Base-by-base conservation (phyloP, 148 eudicot genomes). In the Heliamphora exappendiculata region DNA sequence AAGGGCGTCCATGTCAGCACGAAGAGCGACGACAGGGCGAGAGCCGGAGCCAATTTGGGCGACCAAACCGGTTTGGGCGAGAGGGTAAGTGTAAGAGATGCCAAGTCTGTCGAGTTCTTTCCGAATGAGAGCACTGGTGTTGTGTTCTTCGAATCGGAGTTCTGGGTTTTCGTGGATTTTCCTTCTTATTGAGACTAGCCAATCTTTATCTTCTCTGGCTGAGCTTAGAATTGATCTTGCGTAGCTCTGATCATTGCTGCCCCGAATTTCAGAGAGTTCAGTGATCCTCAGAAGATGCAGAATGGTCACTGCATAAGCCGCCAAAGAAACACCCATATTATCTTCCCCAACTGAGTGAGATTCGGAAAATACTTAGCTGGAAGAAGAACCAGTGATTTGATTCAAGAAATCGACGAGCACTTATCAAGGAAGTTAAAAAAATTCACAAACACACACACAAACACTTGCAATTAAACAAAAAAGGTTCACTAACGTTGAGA, bases 1-100 rank as follows among this genome's bases (percentile, higher is more conserved):
- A 42, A 93, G 94, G 66, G 93, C 97, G 81, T 94, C 98, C 88
- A 94, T 94, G 45, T 94, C 98, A 47, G 98, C 97, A 73, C 97
- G 82, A 62, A 91, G 88, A 68, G 95, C 97, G 28, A 94, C 94
- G 64, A 89, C 81, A 6, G 97, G 98, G 1, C 81, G 74, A 13
- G 74, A 82, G 39, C 94, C 91, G 19, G 94, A 85, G 47, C 95
- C 97, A 42, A 94, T 80, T 42, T 78, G 82, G 2, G 95, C 98
- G 41, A 91, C 93, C 67, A 94, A 17, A 14, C 98, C 97, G 45
- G 98, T 94, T 82, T 88, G 78, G 24, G 97, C 97, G 77, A 90
- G 81, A 39, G 97, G 98, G 89, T 86, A 89, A 33, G 85, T 82
- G 78, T 87, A 94, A n/a, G 49, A 53, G 22, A 94, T 79, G 51